Conservation (phyloP, 495 filamentous ascomycete genomes). For the Copromyces sp. region DNA sequence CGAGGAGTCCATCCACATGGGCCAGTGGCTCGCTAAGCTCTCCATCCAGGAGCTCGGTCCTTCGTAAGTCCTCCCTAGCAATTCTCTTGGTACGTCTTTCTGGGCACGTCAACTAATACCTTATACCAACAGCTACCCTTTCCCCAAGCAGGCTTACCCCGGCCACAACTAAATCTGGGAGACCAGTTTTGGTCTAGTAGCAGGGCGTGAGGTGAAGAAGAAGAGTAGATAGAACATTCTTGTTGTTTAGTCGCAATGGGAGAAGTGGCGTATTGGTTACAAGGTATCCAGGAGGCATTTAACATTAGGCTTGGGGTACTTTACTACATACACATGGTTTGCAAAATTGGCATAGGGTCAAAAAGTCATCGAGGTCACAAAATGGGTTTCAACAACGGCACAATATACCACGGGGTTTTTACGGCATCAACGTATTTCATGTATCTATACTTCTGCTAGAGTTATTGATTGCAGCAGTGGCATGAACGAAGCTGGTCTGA, state of each 20-base stretch:
- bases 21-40: conserved; percentile 87
- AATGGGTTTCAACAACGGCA: conserved; percentile 26
- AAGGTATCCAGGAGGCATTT: neutral
- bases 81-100: neutral
- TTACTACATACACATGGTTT: neutral
- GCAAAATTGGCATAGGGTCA: conserved; percentile 1
- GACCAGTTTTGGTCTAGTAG: neutral
- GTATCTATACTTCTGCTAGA: neutral
- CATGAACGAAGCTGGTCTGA: neutral
- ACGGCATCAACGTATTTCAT: neutral
- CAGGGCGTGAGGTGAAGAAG: neutral
- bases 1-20: conserved; percentile 68
- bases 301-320: neutral
- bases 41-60: conserved; percentile 91
- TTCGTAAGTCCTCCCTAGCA: conserved; percentile 56
- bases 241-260: neutral
- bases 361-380: conserved; percentile 9
- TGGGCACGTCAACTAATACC: neutral
- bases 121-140: conserved; percentile 23
- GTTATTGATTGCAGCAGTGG: neutral
- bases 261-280: neutral
- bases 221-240: neutral
- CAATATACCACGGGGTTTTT: conserved; percentile 2
- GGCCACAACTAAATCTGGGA: conserved; percentile 12
- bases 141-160: conserved; percentile 70